Base-by-base conservation (phyloP, 2,329 filamentous ascomycete species). In the Arthroderma uncinatum region DNA sequence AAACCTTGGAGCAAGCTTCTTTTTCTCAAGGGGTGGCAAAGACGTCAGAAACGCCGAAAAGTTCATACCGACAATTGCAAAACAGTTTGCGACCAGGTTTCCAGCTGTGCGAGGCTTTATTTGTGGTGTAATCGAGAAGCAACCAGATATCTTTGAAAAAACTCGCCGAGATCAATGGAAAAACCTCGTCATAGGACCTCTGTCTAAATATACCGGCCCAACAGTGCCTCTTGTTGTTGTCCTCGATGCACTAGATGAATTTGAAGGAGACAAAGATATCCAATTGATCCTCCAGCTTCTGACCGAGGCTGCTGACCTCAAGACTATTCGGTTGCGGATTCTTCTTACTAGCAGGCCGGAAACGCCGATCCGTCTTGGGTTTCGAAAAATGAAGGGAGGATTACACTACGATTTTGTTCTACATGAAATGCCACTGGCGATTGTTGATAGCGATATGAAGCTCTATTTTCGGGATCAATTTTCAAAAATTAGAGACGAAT, bases 331-430 rank as follows among this genome's bases (percentile, higher is more conserved):
- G 4, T 19, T 67, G 8, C 62, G 62, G 16, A 25, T 66, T 9
- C 64, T 68, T 36, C n/a, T 68, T 6, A 68, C 67, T 1, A 68
- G 67, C 39, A 55, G 67, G 34, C 67, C 66, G 0, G 67, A 71
- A 50, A 16, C 64, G 1, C 59, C 64, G 2, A 64, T 68, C 9
- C 39, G 57, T 0, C 57, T 63, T 2, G 65, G 63, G 1, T 67
- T 69, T 39, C 28, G 42, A n/a, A 19, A 57, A 2, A 59, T 66
- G 8, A 4, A 12, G 2, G 39, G 55, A n/a, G 55, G 60, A 25
- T 12, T 60, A 2, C 54, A 65, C 57, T 54, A 65, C n/a, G 55
- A 63, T 40, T 12, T 68, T 4, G 50, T 61, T 21, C 62, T 68
- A 5, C 59, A 68, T 37, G 58, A 67, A 7, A 59, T 69, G 33